Conservation (phyloP, 176 grass and related monocot genomes). For the Ensete glaucum region DNA sequence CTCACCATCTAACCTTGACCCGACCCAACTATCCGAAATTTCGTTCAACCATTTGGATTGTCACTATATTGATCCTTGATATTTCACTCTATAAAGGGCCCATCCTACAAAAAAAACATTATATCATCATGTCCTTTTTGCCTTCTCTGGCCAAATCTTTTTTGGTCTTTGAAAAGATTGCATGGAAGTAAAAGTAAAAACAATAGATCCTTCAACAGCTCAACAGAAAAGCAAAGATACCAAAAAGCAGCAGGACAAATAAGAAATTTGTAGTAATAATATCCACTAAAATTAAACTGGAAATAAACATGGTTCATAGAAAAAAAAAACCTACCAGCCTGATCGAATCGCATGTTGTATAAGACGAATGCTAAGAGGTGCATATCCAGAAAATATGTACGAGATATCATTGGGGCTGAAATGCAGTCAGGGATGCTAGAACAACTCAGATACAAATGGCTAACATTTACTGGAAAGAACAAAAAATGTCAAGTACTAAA, state of each 20-base stretch:
- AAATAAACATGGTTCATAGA: conserved; percentile 8
- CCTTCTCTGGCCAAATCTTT: not conserved
- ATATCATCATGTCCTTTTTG: not conserved
- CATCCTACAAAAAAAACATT: not conserved
- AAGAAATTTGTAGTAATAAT: not conserved
- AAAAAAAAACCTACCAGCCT: conserved; percentile 57
- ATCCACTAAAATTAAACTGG: not conserved
- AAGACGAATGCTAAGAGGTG: conserved; percentile 93
- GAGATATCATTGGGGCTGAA: conserved; percentile 85
- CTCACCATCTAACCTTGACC: not conserved
- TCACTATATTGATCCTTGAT: not conserved
- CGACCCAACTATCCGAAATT: not conserved
- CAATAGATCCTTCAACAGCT: not conserved
- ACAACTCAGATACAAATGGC: conserved; percentile 16
- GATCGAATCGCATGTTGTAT: conserved; percentile 92
- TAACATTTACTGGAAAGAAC: not conserved
- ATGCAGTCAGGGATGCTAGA: conserved; percentile 32
- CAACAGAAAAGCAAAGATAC: not conserved
- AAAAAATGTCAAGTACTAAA: not conserved
- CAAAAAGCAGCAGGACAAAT: not conserved
- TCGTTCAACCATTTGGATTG: not conserved
- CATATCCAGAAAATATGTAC: conserved; percentile 98
- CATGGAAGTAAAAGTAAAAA: not conserved
- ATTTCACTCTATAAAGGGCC: not conserved
- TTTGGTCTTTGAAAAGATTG: not conserved